Conservation (phyloP, 768 basidiomycete species). For the Pleurotus citrinopileatus region DNA sequence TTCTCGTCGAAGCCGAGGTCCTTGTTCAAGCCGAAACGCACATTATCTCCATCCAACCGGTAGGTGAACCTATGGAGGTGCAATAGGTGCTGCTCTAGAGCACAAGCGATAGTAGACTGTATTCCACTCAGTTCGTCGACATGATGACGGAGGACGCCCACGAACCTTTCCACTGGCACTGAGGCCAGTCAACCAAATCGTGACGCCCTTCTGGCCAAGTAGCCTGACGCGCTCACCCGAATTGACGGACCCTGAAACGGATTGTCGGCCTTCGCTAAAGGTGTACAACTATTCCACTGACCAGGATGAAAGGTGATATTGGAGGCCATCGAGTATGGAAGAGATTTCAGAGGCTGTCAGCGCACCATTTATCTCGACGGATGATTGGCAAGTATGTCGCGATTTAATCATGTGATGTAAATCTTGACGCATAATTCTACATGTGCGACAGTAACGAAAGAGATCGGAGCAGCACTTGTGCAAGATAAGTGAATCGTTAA, state of each 20-base stretch:
- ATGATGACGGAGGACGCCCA: not conserved
- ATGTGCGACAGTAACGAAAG: too few species aligned
- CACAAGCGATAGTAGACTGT: constrained; percentile 95
- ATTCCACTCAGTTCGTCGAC: not conserved
- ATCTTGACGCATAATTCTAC: not conserved
- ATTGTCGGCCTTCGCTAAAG: not conserved
- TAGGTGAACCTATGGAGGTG: constrained; percentile 85
- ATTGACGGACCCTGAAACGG: constrained; percentile 62
- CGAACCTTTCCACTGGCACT: constrained; percentile 92
- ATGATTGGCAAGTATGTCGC: not conserved
- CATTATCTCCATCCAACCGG: constrained; percentile 93
- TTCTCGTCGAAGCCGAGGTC: constrained; percentile 92
- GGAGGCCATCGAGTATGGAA: constrained; percentile 33
- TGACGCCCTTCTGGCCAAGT: constrained; percentile 80
- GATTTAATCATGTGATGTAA: not conserved
- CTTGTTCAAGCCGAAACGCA: constrained; percentile 95
- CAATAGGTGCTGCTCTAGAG: constrained; percentile 92
- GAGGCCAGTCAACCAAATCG: constrained; percentile 96
- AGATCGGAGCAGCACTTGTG: too few species aligned
- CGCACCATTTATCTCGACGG: too few species aligned
- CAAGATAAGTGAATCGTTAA: not conserved
- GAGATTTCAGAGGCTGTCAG: too few species aligned
- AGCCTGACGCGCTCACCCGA: constrained; percentile 62
- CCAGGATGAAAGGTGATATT: constrained; percentile 74
- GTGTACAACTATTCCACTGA: constrained; percentile 21